Conservation (phyloP, 768 basidiomycete genomes). For the Trametes cingulata region DNA sequence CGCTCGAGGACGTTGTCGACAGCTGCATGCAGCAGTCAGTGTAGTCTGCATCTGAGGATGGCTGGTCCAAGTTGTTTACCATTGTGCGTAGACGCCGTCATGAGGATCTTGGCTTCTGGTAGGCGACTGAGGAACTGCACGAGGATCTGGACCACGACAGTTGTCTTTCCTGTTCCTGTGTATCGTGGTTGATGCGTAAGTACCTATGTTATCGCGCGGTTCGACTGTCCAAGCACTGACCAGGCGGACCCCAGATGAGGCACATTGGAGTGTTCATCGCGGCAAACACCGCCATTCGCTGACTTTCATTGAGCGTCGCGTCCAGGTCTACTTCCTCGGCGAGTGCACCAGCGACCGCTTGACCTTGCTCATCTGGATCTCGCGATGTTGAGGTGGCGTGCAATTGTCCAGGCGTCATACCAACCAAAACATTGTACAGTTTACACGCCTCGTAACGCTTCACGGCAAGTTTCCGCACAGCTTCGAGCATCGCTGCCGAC, state of each 20-base stretch:
- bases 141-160: constrained; percentile 65
- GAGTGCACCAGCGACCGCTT: too few relatives aligned
- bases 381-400: too few relatives aligned
- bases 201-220: not conserved
- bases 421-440: constrained; percentile 52
- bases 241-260: constrained; percentile 72
- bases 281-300: constrained; percentile 49
- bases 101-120: constrained; percentile 51
- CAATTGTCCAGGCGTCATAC: constrained; percentile 3
- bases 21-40: constrained; percentile 39
- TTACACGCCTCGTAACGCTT: constrained; percentile 48
- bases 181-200: not conserved
- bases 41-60: too few relatives aligned
- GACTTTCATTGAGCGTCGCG: constrained; percentile 54
- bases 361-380: too few relatives aligned
- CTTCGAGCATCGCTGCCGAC: constrained; percentile 65
- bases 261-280: constrained; percentile 44
- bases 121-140: constrained; percentile 39
- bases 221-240: constrained; percentile 30
- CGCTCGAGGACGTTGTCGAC: constrained; percentile 72
- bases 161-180: constrained; percentile 72
- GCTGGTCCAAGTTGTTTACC: too few relatives aligned
- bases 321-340: too few relatives aligned
- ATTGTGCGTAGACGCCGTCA: constrained; percentile 74
- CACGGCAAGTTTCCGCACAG: constrained; percentile 47